These are phyloP conservation scores for Thielaviopsis cerberus DNA, from an alignment of 2,329 filamentous ascomycete species.

Conservation along the genomic window DNA sequence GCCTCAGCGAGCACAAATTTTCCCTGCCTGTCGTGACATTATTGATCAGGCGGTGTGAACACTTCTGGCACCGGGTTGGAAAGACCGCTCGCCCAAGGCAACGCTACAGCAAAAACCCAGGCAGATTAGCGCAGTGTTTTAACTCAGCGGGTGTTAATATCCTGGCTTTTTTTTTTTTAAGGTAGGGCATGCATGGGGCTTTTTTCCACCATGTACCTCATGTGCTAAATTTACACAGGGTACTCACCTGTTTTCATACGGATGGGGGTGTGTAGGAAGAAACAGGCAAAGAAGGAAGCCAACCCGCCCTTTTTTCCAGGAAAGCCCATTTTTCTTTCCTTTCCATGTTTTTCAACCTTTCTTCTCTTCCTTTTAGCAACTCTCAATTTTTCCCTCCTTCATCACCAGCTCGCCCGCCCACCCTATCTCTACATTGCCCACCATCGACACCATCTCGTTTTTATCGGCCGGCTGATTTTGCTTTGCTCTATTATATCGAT, in stretches of 20 bases:
- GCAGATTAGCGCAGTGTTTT: background rate
- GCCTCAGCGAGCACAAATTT: no score
- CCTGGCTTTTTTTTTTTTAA: background rate
- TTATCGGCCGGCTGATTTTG: slow-evolving; percentile 8
- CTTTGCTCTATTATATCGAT: slow-evolving; percentile 8
- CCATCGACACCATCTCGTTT: slow-evolving; percentile 1
- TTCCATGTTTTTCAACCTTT: slow-evolving; percentile 10
- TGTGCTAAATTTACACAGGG: background rate
- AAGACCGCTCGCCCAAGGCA: background rate
- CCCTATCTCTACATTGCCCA: slow-evolving; percentile 1
- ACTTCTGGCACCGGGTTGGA: background rate
- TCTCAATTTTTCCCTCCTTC: slow-evolving; percentile 9
- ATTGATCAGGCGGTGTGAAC: background rate
- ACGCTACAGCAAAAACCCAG: background rate
- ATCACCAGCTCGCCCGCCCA: slow-evolving; percentile 4
- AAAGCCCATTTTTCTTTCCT: slow-evolving; percentile 5
- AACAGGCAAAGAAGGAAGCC: background rate
- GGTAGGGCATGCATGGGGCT: background rate
- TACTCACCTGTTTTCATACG: background rate
- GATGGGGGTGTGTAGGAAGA: background rate
- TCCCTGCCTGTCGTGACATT: background rate
- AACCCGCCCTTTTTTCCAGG: slow-evolving; percentile 3
- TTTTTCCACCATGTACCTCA: background rate
- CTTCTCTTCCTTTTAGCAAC: slow-evolving; percentile 11
- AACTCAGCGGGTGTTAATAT: background rate